Base-by-base conservation (phyloP, 1,284 basidiomycete species). In the Neonothopanus nambi region DNA sequence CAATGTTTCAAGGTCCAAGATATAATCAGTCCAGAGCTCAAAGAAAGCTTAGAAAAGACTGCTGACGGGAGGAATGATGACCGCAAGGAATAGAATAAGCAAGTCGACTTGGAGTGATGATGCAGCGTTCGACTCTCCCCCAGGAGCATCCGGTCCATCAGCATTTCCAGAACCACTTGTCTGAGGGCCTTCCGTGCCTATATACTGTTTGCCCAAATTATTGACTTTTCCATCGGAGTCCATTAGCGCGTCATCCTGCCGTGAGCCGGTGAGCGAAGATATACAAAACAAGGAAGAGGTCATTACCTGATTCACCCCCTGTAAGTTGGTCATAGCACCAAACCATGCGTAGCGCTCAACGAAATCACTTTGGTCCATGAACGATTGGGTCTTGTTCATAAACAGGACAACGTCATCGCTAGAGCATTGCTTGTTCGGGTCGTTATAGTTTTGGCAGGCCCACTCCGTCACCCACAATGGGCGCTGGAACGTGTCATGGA, bases 381-480 rank as follows among this genome's bases (percentile, higher is more conserved):
- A 89, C 0, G 63, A 55, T 47, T 81, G 79, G 28, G 80, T 82
- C 40, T 65, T 61, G 57, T 74, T 69, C 67, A 86, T 75, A 69
- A 89, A 82, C 12, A 59, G 51, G 59, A 70, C 74, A 49, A 80
- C 70, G 26, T 82, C 73, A 13, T 68, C 64, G 39, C 59, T 46
- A 13, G 70, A 63, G 62, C 81, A 83, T 63, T 86, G 82, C n/a
- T n/a, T n/a, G 1, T 73, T 66, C 23, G 75, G 73, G 20, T 70
- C 68, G 51, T 70, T 60, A 71, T 79, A 87, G 66, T 84, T 82
- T 68, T 86, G 73, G 59, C 78, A 79, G n/a, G 78, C 79, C 70
- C 76, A 80, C 67, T 87, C 85, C 1, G 84, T 85, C n/a, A 87
- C 69, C 76, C 78, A 79, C 35, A 87, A 68, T 3, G 76, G 74